Percentiles rank a stretch among this genome's conserved stretches.
Evolutionary conservation across 768 basidiomycete species (phyloP).

Genomic region (Hericium erinaceus): DNA sequence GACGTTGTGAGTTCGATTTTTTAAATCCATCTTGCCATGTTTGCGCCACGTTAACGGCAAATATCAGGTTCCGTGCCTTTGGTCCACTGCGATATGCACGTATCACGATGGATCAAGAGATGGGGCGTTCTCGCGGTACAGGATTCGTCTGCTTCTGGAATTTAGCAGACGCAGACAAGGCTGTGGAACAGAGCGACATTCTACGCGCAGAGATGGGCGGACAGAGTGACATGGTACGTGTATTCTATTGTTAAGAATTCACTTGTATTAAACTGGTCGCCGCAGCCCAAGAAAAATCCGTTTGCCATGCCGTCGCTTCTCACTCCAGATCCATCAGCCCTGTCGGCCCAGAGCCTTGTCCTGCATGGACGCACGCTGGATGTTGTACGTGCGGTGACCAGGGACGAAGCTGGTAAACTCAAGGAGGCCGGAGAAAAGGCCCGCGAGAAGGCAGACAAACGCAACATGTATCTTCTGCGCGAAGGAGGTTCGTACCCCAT

Average conservation of each 20-base stretch:
- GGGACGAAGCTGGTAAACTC: slow-evolving; percentile 80
- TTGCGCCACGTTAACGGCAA: not conserved
- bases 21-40: not conserved
- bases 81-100: slow-evolving; percentile 90
- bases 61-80: slow-evolving; percentile 75
- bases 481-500: slow-evolving; percentile 71
- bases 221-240: slow-evolving; percentile 16
- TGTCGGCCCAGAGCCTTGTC: slow-evolving; percentile 73
- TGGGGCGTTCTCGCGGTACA: slow-evolving; percentile 85
- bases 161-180: slow-evolving; percentile 78
- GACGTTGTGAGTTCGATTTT: slow-evolving; percentile 49
- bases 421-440: slow-evolving; percentile 82
- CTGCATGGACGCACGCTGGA: slow-evolving; percentile 91
- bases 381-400: slow-evolving; percentile 81
- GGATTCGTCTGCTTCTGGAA: slow-evolving; percentile 99
- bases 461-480: slow-evolving; percentile 89
- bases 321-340: slow-evolving; percentile 87
- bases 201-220: slow-evolving; percentile 58
- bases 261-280: not conserved
- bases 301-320: slow-evolving; percentile 84
- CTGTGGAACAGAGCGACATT: slow-evolving; percentile 70
- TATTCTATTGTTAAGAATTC: not conserved
- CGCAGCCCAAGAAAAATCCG: slow-evolving; percentile 66
- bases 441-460: slow-evolving; percentile 86
- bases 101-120: slow-evolving; percentile 76